Evolutionary conservation across 768 basidiomycete genomes (phyloP), one percentile per base, ranked within the genome.

Genomic region (Lyophyllum shimeji): DNA sequence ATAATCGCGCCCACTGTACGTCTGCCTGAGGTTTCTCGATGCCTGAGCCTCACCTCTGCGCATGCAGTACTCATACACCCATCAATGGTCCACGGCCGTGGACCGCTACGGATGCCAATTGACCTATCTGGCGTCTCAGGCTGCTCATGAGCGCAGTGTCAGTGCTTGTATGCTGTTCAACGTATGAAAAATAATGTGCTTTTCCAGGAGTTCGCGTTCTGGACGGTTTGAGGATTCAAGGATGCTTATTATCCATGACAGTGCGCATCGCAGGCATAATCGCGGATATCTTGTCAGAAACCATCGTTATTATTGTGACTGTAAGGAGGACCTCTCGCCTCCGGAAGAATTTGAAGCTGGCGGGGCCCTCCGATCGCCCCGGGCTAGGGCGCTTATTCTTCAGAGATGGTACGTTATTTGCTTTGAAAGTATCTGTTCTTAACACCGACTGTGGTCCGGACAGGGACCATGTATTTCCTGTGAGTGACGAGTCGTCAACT

Each of bases 281-380:
- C 13, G 67, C 66, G 18, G 70, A 71, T 46, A 57, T 71, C 17
- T 53, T 69, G 3, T 64, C 67, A 3, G 70, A 71, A 46, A 60
- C 52, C 2, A 69, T 69, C 18, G 70, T 69, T 42, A 69, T 71
- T 40, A 34, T 57, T 17, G 68, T 71, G 15, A 71, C 70, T 2
- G 42, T 69, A 27, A 59, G 44, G 29, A 64, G 65, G 49, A 71
- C 69, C 1, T 65, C 67, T 49, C 56, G 57, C n/a, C 54, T 69
- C 33, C 57, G 66, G 42, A 63, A 47, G 46, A 61, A 61, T 47
- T n/a, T 65, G 13, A 57, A 63, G 1, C 29, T 61, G 8, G 63
- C 60, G 4, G 65, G 34, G 34, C 34, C 49, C 17, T 47, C 61
- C 21, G 57, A 61, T 18, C 63, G 63, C 18, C 64, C 70, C 1